Base-by-base conservation (phyloP, 768 basidiomycete species). In the Kwoniella dejecticola region DNA sequence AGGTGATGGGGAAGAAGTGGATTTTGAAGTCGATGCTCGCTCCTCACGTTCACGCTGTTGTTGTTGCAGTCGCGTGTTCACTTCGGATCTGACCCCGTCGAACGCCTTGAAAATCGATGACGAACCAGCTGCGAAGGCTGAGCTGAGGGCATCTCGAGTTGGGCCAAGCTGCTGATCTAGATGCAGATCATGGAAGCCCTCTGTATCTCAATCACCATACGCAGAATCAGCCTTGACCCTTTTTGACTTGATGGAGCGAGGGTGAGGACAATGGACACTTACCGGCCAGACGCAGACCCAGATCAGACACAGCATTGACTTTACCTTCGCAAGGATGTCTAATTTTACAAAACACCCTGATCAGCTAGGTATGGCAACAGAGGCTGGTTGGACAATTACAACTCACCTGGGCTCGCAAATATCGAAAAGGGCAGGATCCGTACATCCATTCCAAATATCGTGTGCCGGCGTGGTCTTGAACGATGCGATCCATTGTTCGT, bases 311-410 rank as follows among this genome's bases (percentile, higher is more conserved):
- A 0, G 90, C 86, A 13, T 89, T 89, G 0, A 90, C 89, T 74
- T 90, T 91, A 68, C 91, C 90, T 60, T 87, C 90, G 77, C 94
- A 96, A 38, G 95, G 95, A 79, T 98, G 95, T 49, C 93, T 93
- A 30, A 23, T 10, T 3, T 4, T 4, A 2, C 0, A 2, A 47
- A 47, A 6, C 23, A 36, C 11, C 11, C 7, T 36, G 33, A 7
- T 15, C 33, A 36, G 15, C 15, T 15, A 15, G 15, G 15, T 36
- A 36, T 15, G 33, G 7, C 33, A 36, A 36, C 15, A 15, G 33
- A 7, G 33, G 15, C 33, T 36, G 33, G n/a, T n/a, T n/a, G n/a
- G n/a, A n/a, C n/a, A n/a, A n/a, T n/a, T n/a, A n/a, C n/a, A n/a
- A n/a, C 81, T 26, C 63, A 92, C 91, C 90, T 83, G 33, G 95